phyloP scores from a whole-genome alignment of 2,329 filamentous ascomycete genomes.

The Plectosphaerella sp. region DNA sequence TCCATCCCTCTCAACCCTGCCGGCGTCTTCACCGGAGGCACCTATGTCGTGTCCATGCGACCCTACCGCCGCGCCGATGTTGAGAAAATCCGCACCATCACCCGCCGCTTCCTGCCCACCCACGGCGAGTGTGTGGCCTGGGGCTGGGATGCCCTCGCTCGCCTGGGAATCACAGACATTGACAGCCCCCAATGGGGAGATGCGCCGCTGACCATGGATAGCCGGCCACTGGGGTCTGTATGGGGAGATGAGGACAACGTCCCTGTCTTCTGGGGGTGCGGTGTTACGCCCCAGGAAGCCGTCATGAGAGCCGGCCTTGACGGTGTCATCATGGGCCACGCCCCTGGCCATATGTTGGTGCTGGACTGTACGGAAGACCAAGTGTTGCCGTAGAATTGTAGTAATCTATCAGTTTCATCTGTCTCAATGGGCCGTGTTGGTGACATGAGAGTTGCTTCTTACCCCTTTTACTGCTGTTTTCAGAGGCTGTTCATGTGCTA shows the following conservation, averaged over 20 bases:
- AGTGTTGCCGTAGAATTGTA: constrained; percentile 9
- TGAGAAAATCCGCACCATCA: constrained; percentile 48
- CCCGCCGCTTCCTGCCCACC: constrained; percentile 47
- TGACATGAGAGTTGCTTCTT: too few relatives aligned
- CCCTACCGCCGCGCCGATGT: constrained; percentile 47
- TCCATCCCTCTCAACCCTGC: constrained; percentile 50
- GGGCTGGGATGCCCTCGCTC: constrained; percentile 53
- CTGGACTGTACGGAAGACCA: constrained; percentile 46
- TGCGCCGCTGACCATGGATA: constrained; percentile 32
- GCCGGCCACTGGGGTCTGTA: constrained; percentile 24
- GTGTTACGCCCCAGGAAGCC: constrained; percentile 62
- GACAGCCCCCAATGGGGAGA: constrained; percentile 54
- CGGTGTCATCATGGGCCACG: constrained; percentile 57
- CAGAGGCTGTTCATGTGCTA: too few relatives aligned
- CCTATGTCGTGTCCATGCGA: constrained; percentile 61
- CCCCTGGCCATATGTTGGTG: constrained; percentile 58
- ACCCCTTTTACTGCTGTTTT: too few relatives aligned
- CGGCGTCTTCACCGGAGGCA: constrained; percentile 50
- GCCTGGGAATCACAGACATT: constrained; percentile 51
- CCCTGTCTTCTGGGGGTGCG: constrained; percentile 60
- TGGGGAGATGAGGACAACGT: constrained; percentile 36
- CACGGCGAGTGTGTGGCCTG: constrained; percentile 63
- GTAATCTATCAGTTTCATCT: too few relatives aligned
- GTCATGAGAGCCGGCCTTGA: constrained; percentile 50
- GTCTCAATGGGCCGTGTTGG: too few relatives aligned